Conservation (phyloP, 2,329 filamentous ascomycete genomes). For the Colletotrichum endophyticum region DNA sequence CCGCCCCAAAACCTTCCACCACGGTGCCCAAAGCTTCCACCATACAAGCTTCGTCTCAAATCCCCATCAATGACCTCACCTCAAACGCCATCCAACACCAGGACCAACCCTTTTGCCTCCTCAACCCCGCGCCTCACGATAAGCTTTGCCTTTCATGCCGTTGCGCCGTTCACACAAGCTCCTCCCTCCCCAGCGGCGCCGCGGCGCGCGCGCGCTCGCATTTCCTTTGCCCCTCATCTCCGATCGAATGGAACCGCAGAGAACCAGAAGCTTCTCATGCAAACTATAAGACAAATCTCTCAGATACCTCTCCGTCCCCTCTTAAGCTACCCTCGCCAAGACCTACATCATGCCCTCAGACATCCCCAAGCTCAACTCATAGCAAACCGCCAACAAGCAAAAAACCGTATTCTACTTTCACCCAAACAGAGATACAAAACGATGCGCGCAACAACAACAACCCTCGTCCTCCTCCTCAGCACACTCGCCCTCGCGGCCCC, state of each 20-base stretch:
- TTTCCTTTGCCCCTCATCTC: background rate
- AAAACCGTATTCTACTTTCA: background rate
- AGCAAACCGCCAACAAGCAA: background rate
- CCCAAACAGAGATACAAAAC: background rate
- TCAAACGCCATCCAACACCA: background rate
- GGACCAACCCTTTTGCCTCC: background rate
- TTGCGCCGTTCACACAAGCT: background rate
- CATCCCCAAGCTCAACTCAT: accelerated
- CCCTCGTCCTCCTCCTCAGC: background rate
- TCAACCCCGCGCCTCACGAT: background rate
- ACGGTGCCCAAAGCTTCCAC: background rate
- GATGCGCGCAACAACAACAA: background rate
- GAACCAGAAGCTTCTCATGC: background rate
- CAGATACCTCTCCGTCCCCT: background rate
- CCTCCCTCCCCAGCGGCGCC: background rate
- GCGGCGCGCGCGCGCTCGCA: background rate
- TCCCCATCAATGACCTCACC: background rate
- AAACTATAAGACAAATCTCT: background rate
- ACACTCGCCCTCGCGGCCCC: background rate
- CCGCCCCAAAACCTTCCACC: background rate
- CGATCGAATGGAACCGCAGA: background rate
- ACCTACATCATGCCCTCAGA: background rate
- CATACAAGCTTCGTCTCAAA: background rate
- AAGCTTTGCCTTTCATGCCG: background rate
- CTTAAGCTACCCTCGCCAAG: background rate